phyloP scores from a whole-genome alignment of 2,329 filamentous ascomycete genomes.

The Zymoseptoria passerinii region DNA sequence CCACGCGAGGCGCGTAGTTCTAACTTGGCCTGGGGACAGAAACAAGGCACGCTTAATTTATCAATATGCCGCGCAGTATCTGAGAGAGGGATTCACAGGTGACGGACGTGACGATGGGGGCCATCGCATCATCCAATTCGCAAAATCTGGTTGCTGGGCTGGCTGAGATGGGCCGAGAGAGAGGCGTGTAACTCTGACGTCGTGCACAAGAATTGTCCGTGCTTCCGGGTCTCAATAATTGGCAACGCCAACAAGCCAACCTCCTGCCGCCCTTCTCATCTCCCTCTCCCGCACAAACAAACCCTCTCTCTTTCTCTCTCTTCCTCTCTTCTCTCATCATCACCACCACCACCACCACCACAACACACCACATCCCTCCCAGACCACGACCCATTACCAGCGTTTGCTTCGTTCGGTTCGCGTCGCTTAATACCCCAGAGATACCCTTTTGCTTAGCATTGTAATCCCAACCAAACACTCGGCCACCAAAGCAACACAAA shows the following conservation, averaged over 20 bases:
- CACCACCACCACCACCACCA: background rate
- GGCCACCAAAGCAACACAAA: conserved; percentile 4
- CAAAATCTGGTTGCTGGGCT: no score
- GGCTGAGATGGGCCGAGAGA: no score
- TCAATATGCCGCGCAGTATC: background rate
- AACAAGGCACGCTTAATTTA: background rate
- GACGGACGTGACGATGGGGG: background rate
- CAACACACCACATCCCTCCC: no score
- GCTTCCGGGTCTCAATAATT: background rate
- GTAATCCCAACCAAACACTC: background rate
- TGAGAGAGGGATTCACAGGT: background rate
- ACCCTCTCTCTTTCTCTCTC: background rate
- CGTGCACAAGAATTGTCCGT: background rate
- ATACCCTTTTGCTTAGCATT: conserved; percentile 8
- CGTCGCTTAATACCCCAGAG: conserved; percentile 6
- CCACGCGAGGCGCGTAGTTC: background rate
- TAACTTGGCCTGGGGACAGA: background rate
- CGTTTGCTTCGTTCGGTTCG: background rate
- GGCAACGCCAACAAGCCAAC: background rate
- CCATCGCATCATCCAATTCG: no score
- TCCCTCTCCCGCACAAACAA: background rate
- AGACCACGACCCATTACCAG: background rate
- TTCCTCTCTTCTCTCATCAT: background rate
- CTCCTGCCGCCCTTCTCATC: background rate
- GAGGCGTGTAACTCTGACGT: background rate